phyloP scores from a whole-genome alignment of 768 basidiomycete species.

The Boletus pseudopeckii region DNA sequence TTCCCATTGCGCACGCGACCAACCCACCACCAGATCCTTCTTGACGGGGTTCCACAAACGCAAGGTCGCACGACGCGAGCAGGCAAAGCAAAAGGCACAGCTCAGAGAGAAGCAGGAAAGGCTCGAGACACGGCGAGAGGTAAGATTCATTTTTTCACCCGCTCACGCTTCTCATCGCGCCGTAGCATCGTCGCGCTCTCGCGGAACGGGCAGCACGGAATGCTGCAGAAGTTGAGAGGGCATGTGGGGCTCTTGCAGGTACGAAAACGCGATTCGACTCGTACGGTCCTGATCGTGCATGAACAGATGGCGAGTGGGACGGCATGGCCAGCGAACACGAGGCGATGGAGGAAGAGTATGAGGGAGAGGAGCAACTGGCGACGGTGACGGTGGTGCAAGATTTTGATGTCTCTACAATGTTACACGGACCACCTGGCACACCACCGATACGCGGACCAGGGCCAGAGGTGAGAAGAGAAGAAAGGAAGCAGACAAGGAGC shows the following conservation, averaged over 20 bases:
- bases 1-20: conserved; percentile 18
- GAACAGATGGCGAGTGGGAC: conserved; percentile 38
- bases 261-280: conserved; percentile 9
- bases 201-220: conserved; percentile 77
- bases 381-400: conserved; percentile 92
- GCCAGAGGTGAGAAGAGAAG: neutral
- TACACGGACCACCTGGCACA: conserved; percentile 47
- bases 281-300: conserved; percentile 12
- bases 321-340: conserved; percentile 38
- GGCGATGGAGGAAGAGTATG: conserved; percentile 64
- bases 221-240: conserved; percentile 71
- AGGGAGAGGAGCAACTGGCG: conserved; percentile 80
- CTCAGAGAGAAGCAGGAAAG: conserved; percentile 76
- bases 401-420: conserved; percentile 69
- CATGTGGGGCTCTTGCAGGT: conserved; percentile 57
- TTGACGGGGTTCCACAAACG: conserved; percentile 93
- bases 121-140: conserved; percentile 74
- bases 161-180: conserved; percentile 11
- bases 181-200: conserved; percentile 72
- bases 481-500: conserved; percentile 15
- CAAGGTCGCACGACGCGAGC: conserved; percentile 81
- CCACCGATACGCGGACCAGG: conserved; percentile 8
- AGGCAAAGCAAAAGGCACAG: conserved; percentile 66
- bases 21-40: conserved; percentile 60
- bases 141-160: conserved; percentile 32